These are phyloP conservation scores for Termitomyces sp. DNA, from an alignment of 768 basidiomycete genomes.

Conservation along the genomic window DNA sequence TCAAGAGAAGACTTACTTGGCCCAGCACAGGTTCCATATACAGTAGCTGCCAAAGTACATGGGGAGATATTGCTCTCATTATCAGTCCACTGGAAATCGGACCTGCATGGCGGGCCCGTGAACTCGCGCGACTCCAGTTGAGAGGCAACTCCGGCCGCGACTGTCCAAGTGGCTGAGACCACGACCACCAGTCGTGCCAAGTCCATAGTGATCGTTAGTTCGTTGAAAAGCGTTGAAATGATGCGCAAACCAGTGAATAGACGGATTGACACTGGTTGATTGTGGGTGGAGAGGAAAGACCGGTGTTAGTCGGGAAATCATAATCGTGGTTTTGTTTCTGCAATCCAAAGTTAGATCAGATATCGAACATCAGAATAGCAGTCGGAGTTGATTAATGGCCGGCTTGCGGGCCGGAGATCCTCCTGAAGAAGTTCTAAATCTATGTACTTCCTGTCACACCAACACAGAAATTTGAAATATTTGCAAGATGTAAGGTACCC, in stretches of 20 bases:
- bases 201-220: background rate
- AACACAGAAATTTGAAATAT: no score
- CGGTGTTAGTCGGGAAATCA: background rate
- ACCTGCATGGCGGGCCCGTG: slow-evolving; percentile 22
- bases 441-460: no score
- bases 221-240: background rate
- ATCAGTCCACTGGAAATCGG: slow-evolving; percentile 31
- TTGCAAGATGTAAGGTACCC: no score
- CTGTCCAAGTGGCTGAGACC: slow-evolving; percentile 1
- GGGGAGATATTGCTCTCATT: slow-evolving; percentile 26
- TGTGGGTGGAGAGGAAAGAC: background rate
- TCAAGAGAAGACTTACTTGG: slow-evolving; percentile 19
- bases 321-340: background rate
- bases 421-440: no score
- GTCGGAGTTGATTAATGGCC: slow-evolving; percentile 5
- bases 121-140: slow-evolving; percentile 6
- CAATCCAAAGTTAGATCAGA: no score
- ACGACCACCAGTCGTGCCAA: background rate
- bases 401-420: background rate
- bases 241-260: background rate
- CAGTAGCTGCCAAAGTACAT: slow-evolving; percentile 28
- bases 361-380: slow-evolving; percentile 2
- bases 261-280: background rate
- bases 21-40: slow-evolving; percentile 29
- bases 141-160: background rate